Evolutionary conservation across 2,329 filamentous ascomycete species (phyloP), one percentile per base, ranked within the genome.

Genomic region (Metarhizium brunneum): DNA sequence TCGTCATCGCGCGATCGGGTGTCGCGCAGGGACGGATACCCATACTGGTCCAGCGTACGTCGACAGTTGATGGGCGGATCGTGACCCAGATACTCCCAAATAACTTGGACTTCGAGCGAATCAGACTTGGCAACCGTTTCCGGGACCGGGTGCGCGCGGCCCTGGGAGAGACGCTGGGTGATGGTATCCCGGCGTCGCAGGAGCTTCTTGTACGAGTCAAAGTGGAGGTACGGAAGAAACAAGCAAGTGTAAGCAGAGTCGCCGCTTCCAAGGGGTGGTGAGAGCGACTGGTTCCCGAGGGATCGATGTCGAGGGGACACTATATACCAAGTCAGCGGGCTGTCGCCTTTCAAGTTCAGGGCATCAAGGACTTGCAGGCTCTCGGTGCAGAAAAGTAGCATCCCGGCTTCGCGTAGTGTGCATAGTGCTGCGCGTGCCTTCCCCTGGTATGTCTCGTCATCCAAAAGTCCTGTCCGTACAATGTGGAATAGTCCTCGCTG

Each of bases 21-120:
- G 38, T 85, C 82, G 10, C 76, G 71, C 0, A 86, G 69, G 2
- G 80, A 82, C 0, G 83, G 83, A 54, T 86, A 85, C 0, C 80
- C 82, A 55, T 78, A 86, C 60, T 86, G 83, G 56, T 86, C 83
- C 5, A 86, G 63, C 0, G 83, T 85, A 6, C 83, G 74, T 1
- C 83, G 76, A 40, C 79, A 78, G 62, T 86, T 84, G 1, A 86
- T 69, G 0, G 83, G 82, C 0, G 81, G 81, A 47, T 86, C 82
- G 45, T 78, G 76, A 0, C 80, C 80, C 0, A 86, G 71, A 56
- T 77, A 85, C 60, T 83, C 77, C 83, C 83, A 86, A 4, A 86
- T 79, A 2, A 85, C 74, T 50, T 82, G 77, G 6, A 78, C 66
- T 60, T 86, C 83, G 0, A 84, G 66, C 0, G 79, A 82, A 2